phyloP scores from a whole-genome alignment of 2,329 filamentous ascomycete genomes.

The Mycosphaerella sp. region DNA sequence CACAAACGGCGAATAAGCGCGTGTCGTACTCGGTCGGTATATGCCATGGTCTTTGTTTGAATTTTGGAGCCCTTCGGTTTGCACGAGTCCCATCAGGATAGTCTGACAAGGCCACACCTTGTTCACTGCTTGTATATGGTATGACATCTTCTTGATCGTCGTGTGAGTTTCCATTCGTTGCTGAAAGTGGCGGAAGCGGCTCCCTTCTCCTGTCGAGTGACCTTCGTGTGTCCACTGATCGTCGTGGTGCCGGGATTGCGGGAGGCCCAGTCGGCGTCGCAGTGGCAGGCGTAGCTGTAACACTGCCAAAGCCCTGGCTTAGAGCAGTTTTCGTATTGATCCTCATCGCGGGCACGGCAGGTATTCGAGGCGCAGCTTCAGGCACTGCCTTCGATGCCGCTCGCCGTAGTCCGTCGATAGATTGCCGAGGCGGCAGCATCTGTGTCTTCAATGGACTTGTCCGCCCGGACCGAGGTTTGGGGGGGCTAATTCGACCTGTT shows the following conservation, averaged over 20 bases:
- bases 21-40: conserved; percentile 84
- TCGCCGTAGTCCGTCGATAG: conserved; percentile 21
- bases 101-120: conserved; percentile 36
- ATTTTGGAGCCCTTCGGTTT: conserved; percentile 74
- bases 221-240: conserved; percentile 28
- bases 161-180: conserved; percentile 37
- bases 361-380: conserved; percentile 14
- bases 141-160: conserved; percentile 42
- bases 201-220: conserved; percentile 28
- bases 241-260: conserved; percentile 32
- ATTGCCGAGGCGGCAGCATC: conserved; percentile 22
- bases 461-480: conserved; percentile 26
- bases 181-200: conserved; percentile 22
- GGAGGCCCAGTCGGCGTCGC: conserved; percentile 23
- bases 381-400: conserved; percentile 11
- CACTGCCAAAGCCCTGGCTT: conserved; percentile 26
- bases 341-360: conserved; percentile 28
- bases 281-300: conserved; percentile 9
- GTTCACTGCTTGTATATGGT: conserved; percentile 16
- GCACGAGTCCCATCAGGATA: conserved; percentile 81
- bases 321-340: conserved; percentile 25
- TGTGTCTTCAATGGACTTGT: conserved; percentile 28
- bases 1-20: conserved; percentile 78
- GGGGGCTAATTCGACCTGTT: conserved; percentile 28
- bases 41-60: conserved; percentile 65